These are phyloP conservation scores for Arctostaphylos glauca DNA, from an alignment of 148 eudicot genomes.

Conservation along the genomic window DNA sequence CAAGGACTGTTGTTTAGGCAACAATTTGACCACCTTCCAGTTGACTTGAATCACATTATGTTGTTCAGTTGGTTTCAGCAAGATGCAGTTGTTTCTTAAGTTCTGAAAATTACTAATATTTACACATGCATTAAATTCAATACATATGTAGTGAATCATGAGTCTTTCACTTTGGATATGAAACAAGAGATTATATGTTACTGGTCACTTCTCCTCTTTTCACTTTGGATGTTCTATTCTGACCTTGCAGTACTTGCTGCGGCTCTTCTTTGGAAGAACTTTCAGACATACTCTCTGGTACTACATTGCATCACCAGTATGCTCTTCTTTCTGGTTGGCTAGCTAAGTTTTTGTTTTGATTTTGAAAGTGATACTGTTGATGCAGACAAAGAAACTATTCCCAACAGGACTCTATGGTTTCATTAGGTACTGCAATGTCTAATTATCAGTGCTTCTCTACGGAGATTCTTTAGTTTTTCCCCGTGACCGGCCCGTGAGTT, in stretches of 20 bases:
- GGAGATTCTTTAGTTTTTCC: neutral
- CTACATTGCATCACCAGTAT: neutral
- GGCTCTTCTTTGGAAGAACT: conserved; percentile 55
- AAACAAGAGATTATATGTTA: no score
- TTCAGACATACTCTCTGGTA: conserved; percentile 50
- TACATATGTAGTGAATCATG: neutral
- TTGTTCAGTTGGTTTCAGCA: neutral
- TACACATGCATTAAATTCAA: neutral
- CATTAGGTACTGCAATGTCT: conserved; percentile 52
- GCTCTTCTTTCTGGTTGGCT: neutral
- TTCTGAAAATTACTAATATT: neutral
- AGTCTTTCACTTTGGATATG: no score
- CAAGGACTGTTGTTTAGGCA: neutral
- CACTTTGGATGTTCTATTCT: conserved; percentile 17
- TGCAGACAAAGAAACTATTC: conserved; percentile 69
- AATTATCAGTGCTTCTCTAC: neutral
- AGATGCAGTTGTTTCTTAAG: neutral
- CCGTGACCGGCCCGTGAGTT: neutral
- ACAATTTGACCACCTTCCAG: neutral
- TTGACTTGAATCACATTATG: conserved; percentile 3
- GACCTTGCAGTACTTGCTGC: conserved; percentile 59
- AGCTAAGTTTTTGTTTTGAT: neutral
- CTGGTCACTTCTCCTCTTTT: conserved; percentile 6
- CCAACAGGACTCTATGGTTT: conserved; percentile 58
- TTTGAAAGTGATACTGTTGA: neutral